Percentiles rank a stretch among this genome's conserved stretches.
phyloP scores from a whole-genome alignment of 202 grass and related monocot species.

The Carex arenaria region DNA sequence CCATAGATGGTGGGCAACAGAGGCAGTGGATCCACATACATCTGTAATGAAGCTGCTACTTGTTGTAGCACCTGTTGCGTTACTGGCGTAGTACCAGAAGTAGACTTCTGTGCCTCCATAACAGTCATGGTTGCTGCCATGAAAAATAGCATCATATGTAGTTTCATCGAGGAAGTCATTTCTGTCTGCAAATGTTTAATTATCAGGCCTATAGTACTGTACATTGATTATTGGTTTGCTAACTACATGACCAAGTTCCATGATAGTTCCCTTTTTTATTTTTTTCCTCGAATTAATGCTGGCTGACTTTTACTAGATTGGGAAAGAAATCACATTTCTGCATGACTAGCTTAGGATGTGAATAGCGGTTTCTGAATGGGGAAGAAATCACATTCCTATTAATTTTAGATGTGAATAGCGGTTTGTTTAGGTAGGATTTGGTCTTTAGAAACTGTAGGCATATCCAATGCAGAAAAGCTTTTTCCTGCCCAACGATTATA shows the following conservation, averaged over 20 bases:
- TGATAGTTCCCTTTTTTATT: constrained; percentile 8
- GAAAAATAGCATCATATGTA: background rate
- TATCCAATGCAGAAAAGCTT: too few relatives aligned
- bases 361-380: too few relatives aligned
- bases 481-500: too few relatives aligned
- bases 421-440: too few relatives aligned
- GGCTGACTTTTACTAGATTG: too few relatives aligned
- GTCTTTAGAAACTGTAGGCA: too few relatives aligned
- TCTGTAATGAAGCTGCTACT: constrained; percentile 38
- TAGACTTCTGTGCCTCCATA: constrained; percentile 1
- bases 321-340: too few relatives aligned
- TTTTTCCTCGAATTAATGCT: background rate
- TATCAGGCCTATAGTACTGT: background rate
- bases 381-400: too few relatives aligned
- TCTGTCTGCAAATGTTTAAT: constrained; percentile 2
- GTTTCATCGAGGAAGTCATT: background rate
- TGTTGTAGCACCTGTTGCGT: constrained; percentile 21
- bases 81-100: background rate
- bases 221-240: background rate
- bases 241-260: constrained; percentile 27
- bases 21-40: constrained; percentile 44
- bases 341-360: too few relatives aligned
- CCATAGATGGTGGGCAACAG: constrained; percentile 40
- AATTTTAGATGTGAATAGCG: too few relatives aligned
- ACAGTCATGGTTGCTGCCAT: background rate